Conservation (phyloP, 768 basidiomycete genomes). For the Boletus bicolor region DNA sequence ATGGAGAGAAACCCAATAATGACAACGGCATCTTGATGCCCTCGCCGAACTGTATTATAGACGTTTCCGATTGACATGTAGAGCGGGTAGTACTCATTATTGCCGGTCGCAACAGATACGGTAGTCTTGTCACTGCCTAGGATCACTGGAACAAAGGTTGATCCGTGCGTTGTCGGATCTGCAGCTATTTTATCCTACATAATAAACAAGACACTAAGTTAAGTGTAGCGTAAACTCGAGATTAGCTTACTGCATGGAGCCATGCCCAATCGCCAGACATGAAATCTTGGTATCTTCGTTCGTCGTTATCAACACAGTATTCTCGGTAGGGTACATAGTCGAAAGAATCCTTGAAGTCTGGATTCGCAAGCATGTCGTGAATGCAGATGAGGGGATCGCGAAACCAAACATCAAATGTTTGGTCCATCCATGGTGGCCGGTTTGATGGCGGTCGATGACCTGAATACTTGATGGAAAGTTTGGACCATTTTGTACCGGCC, state of each 20-base stretch:
- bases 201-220: neutral
- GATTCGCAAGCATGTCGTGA: constrained; percentile 21
- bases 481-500: too few relatives aligned
- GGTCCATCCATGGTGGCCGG: constrained; percentile 23
- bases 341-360: constrained; percentile 17
- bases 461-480: too few relatives aligned
- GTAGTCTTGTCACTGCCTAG: constrained; percentile 2
- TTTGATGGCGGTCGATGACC: too few relatives aligned
- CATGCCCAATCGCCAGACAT: constrained; percentile 17
- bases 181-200: too few relatives aligned
- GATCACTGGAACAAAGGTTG: neutral
- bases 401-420: constrained; percentile 30
- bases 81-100: neutral
- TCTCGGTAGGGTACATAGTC: constrained; percentile 19
- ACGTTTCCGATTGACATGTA: neutral
- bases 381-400: constrained; percentile 12
- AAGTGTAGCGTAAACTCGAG: neutral
- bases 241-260: neutral
- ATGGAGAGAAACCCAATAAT: constrained; percentile 28
- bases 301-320: neutral
- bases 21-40: neutral
- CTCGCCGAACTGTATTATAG: neutral
- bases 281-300: constrained; percentile 1
- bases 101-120: neutral
- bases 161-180: too few relatives aligned